Evolutionary conservation across 1,284 basidiomycete species (phyloP).

Genomic region (Cutaneotrichosporon spelunceum): DNA sequence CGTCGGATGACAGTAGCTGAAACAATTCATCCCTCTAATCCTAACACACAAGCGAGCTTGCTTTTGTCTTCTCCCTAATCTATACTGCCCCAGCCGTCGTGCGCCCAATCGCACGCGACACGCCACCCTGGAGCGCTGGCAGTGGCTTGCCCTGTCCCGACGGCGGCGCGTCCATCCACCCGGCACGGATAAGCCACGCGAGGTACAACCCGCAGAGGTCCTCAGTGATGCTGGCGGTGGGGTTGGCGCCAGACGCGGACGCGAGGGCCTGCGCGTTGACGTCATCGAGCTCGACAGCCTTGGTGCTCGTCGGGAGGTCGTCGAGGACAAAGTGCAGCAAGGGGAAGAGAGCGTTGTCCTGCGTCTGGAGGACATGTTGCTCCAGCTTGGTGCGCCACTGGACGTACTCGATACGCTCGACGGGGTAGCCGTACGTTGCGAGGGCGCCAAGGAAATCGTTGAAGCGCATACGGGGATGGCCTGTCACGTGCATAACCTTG

Average conservation of each 20-base stretch:
- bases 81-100: conserved; percentile 39
- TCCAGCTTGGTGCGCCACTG: conserved; percentile 89
- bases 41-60: background rate
- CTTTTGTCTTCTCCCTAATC: background rate
- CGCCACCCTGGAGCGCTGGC: conserved; percentile 48
- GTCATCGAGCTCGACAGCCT: conserved; percentile 88
- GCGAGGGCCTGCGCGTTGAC: conserved; percentile 71
- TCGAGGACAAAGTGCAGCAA: conserved; percentile 95
- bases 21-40: conserved; percentile 1
- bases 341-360: conserved; percentile 97
- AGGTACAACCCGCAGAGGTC: conserved; percentile 81
- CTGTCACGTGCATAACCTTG: conserved; percentile 82
- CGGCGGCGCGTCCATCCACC: conserved; percentile 72
- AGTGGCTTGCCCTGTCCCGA: conserved; percentile 34
- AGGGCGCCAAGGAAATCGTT: conserved; percentile 81
- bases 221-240: conserved; percentile 69
- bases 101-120: conserved; percentile 49
- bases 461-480: conserved; percentile 82
- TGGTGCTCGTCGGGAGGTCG: conserved; percentile 94
- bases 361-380: conserved; percentile 85
- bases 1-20: background rate
- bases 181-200: conserved; percentile 87
- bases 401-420: conserved; percentile 79
- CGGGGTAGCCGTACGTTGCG: conserved; percentile 73
- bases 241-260: conserved; percentile 53